Percentiles rank a stretch among this genome's conserved stretches.
Evolutionary conservation across 2,329 filamentous ascomycete species (phyloP).

Genomic region (Fusarium chaquense): DNA sequence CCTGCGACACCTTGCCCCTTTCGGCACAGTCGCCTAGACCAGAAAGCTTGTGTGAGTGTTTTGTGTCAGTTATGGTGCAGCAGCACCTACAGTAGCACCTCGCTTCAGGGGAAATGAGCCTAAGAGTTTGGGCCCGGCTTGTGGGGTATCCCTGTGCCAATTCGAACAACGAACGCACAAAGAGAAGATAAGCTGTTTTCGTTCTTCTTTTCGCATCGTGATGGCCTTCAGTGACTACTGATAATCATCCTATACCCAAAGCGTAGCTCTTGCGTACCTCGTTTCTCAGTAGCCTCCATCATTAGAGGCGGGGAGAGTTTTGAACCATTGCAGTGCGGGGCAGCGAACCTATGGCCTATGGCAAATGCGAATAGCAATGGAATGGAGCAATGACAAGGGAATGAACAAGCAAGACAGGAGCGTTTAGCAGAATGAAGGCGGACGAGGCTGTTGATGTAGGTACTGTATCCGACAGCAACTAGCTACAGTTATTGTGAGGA

Average conservation of each 20-base stretch:
- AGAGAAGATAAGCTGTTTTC: slow-evolving; percentile 14
- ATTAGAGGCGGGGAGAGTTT: slow-evolving; percentile 38
- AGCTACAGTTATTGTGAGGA: too few relatives aligned
- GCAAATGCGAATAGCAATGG: slow-evolving; percentile 33
- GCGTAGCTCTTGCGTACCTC: slow-evolving; percentile 32
- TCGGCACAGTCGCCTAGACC: slow-evolving; percentile 32
- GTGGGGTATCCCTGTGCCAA: slow-evolving; percentile 5
- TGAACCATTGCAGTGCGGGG: slow-evolving; percentile 30
- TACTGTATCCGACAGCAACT: not conserved
- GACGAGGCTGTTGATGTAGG: slow-evolving; percentile 8
- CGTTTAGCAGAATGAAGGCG: slow-evolving; percentile 39
- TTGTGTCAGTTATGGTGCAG: slow-evolving; percentile 6
- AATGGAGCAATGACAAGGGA: slow-evolving; percentile 34
- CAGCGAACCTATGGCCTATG: slow-evolving; percentile 26
- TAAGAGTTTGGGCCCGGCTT: slow-evolving; percentile 8
- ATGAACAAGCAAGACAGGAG: slow-evolving; percentile 30
- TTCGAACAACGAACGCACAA: not conserved
- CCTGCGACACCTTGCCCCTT: slow-evolving; percentile 31
- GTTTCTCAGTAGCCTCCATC: slow-evolving; percentile 11
- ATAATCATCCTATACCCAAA: slow-evolving; percentile 37
- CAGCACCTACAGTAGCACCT: slow-evolving; percentile 2
- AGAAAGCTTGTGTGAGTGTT: slow-evolving; percentile 29
- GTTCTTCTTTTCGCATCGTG: slow-evolving; percentile 14
- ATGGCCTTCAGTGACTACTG: slow-evolving; percentile 15
- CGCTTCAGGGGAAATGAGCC: slow-evolving; percentile 5